These are phyloP conservation scores for Acanthamoeba castellanii DNA, from an alignment of 208 protist genomes.

Conservation along the genomic window DNA sequence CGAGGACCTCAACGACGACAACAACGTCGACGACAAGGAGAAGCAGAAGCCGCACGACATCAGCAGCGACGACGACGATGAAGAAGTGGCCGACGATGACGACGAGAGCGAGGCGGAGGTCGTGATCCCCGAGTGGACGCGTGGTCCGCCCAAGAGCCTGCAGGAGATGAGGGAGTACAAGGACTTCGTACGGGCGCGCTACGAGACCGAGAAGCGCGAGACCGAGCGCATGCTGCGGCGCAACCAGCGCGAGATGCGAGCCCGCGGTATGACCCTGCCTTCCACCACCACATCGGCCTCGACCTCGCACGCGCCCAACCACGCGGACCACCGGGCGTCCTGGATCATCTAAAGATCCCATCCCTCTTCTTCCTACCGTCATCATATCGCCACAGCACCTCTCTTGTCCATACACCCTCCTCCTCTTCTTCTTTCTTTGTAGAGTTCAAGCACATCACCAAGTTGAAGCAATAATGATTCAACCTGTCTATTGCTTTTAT, in stretches of 20 bases:
- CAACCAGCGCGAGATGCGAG: background rate
- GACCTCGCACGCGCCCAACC: background rate
- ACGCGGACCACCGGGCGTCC: background rate
- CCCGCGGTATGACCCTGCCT: background rate
- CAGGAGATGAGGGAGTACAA: conserved; percentile 14
- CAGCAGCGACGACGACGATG: background rate
- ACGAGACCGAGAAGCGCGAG: background rate
- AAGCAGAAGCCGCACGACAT: too few relatives aligned
- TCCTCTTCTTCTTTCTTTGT: background rate
- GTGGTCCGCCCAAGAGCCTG: background rate
- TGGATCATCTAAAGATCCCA: background rate
- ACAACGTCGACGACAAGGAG: background rate
- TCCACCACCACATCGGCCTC: background rate
- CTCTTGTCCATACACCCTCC: background rate
- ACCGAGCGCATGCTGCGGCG: background rate
- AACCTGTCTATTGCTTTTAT: too few relatives aligned
- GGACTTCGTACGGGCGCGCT: background rate
- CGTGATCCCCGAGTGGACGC: background rate
- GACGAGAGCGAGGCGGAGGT: background rate
- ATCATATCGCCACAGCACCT: background rate
- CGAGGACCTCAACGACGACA: background rate
- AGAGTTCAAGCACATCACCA: background rate
- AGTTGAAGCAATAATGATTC: too few relatives aligned
- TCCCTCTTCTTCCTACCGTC: background rate
- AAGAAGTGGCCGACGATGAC: background rate